Base-by-base conservation (phyloP, 148 eudicot genomes). In the Amaranthus cruentus region DNA sequence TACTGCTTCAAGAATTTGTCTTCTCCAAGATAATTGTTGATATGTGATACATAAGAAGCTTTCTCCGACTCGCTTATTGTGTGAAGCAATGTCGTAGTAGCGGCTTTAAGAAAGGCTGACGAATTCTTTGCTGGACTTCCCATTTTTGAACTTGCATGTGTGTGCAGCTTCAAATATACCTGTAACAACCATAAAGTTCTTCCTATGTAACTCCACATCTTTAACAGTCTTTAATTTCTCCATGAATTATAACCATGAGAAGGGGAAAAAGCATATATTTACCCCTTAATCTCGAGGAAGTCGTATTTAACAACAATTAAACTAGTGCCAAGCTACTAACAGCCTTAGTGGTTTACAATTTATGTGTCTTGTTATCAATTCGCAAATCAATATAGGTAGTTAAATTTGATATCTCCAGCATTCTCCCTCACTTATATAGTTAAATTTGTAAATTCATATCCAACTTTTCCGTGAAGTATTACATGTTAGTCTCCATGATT, bases 21-120 rank as follows among this genome's bases (percentile, higher is more conserved):
- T 76, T 84, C 88, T 63, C 85, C 90, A 15, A 96, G 96, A 71
- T 96, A 96, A 76, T 85, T 92, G 80, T 96, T 96, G 75, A 96
- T 96, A 75, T 96, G 99, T 63, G 90, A 80, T 50, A 90, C 96
- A 81, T 96, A 96, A 42, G 99, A 87, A 42, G 99, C 84, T 80
- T 90, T 96, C 89, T 96, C 99, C 3, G 99, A 90, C 85, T 90
- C 97, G 18, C 99, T 96, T 73, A 96, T 96, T 4, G 97, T 92
- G 81, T 96, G 99, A 78, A 96, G 99, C 83, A 96, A 81, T n/a
- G 97, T 90, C 48, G 99, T 87, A 13, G 99, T 92, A 9, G 97
- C 91, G 70, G 96, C 89, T 76, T 92, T 96, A 57, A 96, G 84
- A 78, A 96, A 96, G 6, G 96, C 97, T 46, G 97, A 88, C 48